Evolutionary conservation across 495 filamentous ascomycete species (phyloP), one percentile per base, ranked within the genome.

Genomic region (Podospora comata): DNA sequence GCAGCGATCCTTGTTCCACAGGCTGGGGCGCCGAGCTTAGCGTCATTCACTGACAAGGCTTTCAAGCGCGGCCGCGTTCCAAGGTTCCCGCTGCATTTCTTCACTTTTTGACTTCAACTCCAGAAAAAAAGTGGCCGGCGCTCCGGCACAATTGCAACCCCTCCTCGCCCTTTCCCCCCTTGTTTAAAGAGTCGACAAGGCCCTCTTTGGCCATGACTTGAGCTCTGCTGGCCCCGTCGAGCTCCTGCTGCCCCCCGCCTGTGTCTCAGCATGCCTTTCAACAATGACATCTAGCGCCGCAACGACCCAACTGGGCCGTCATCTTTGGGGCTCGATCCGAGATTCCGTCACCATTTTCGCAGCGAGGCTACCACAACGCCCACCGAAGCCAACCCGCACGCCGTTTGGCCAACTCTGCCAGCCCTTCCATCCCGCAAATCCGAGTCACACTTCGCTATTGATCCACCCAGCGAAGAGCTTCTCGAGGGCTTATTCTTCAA

Each of bases 271-370:
- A 75, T 82, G 80, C 74, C 67, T 78, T 76, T 74, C 71, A 74
- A 77, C 75, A 73, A 83, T 82, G 81, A 78, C 78, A 74, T 78
- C 77, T 79, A 82, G 81, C 74, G 72, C 77, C 65, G 75, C 76
- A 19, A 75, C 78, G 69, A 75, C 81, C 74, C 79, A 81, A 74
- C 77, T 81, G 74, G 78, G 80, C 71, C 80, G 80, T 56, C 76
- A 79, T 62, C 67, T 79, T 68, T 82, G 79, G 77, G 75, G 78
- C 70, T 77, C 80, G n/a, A 71, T 82, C 64, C 80, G 80, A 65
- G 78, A 79, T 68, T 74, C 80, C 58, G 69, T 75, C 68, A 72
- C 74, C 66, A 65, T 72, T 62, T 67, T 80, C 65, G 72, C 79
- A 60, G 74, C 75, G 23, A 74, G 73, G 70, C 57, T 78, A 30